These are phyloP conservation scores for Paradendryphiella salina DNA, from an alignment of 2,329 filamentous ascomycete genomes.

Conservation along the genomic window DNA sequence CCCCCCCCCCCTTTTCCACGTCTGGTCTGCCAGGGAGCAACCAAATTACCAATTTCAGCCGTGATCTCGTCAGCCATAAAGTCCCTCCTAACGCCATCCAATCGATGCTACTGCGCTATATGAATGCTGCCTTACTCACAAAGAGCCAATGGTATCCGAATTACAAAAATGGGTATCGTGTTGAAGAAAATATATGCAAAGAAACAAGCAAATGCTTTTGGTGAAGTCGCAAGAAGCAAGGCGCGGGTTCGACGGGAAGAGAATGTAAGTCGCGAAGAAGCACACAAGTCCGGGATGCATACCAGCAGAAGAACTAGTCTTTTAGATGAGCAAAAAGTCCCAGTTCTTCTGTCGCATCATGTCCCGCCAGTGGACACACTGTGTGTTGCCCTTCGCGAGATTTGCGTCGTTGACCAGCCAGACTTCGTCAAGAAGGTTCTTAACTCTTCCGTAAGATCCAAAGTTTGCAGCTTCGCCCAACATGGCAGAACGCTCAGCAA, in stretches of 20 bases:
- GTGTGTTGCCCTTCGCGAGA: conserved; percentile 53
- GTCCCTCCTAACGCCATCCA: conserved; percentile 34
- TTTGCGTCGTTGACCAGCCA: conserved; percentile 76
- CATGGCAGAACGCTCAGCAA: conserved; percentile 72
- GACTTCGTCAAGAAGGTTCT: conserved; percentile 75
- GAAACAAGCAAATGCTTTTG: conserved; percentile 37
- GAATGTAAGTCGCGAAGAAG: conserved; percentile 27
- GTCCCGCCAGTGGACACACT: conserved; percentile 90
- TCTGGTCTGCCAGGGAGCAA: conserved; percentile 19
- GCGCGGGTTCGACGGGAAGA: conserved; percentile 21
- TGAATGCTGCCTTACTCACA: conserved; percentile 29
- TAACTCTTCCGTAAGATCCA: conserved; percentile 84
- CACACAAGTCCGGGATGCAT: conserved; percentile 44
- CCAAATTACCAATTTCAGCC: conserved; percentile 11
- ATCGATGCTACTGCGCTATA: conserved; percentile 29
- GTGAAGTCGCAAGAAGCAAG: conserved; percentile 13
- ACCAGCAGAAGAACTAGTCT: conserved; percentile 37
- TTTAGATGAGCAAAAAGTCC: conserved; percentile 87
- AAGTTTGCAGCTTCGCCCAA: conserved; percentile 77
- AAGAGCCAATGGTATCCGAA: conserved; percentile 36
- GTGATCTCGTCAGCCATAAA: conserved; percentile 34
- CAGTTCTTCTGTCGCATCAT: conserved; percentile 88
- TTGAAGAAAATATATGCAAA: conserved; percentile 44
- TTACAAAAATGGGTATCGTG: conserved; percentile 48
- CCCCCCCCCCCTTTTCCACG: conserved; percentile 10